phyloP scores from a whole-genome alignment of 176 grass and related monocot genomes.

The Zizania latifolia region DNA sequence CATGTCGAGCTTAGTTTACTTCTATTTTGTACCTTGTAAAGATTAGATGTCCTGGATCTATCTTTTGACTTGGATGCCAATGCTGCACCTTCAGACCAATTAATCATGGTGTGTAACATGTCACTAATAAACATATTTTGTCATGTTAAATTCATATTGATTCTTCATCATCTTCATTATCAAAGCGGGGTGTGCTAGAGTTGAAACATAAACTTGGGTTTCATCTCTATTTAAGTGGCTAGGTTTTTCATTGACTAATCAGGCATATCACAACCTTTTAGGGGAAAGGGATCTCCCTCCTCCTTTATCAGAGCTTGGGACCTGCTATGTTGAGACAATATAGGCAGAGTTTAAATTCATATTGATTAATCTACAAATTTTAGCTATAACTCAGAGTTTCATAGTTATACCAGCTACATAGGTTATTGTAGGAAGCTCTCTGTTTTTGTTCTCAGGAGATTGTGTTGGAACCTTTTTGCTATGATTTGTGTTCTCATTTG shows the following conservation, averaged over 20 bases:
- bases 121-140: background rate
- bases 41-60: background rate
- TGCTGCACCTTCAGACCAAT: background rate
- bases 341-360: background rate
- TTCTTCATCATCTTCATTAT: too few species aligned
- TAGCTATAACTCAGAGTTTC: background rate
- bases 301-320: too few species aligned
- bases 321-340: too few species aligned
- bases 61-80: background rate
- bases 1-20: background rate
- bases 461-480: background rate
- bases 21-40: background rate
- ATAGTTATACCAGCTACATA: background rate
- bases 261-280: too few species aligned
- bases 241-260: too few species aligned
- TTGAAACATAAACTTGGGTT: too few species aligned
- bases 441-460: background rate
- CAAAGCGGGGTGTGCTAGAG: too few species aligned
- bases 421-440: background rate
- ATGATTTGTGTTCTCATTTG: background rate
- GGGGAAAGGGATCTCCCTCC: too few species aligned
- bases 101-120: background rate
- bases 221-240: too few species aligned
- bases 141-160: background rate
- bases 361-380: slow-evolving; percentile 5